Conservation (phyloP, 805 yeast genomes). For the Ogataea nitratoaversa region DNA sequence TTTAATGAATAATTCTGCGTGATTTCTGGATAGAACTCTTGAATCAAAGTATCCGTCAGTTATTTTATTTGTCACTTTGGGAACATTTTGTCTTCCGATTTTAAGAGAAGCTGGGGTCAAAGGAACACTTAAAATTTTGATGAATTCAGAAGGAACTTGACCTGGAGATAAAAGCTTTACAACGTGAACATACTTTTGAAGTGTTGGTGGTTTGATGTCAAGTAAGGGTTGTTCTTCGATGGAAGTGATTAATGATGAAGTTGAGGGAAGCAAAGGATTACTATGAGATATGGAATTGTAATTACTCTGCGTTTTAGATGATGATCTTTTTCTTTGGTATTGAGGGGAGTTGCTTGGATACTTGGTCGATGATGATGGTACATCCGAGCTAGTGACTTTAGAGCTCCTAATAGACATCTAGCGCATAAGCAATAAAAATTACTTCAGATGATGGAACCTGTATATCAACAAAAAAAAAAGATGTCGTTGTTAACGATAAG, state of each 20-base stretch:
- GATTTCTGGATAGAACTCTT: conserved; percentile 86
- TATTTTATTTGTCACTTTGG: conserved; percentile 52
- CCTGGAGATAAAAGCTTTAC: conserved; percentile 75
- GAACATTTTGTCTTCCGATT: conserved; percentile 84
- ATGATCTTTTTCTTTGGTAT: conserved; percentile 28
- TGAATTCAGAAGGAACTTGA: conserved; percentile 61
- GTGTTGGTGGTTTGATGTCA: conserved; percentile 13
- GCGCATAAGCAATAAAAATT: not conserved
- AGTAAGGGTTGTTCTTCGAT: conserved; percentile 4
- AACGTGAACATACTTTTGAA: conserved; percentile 45
- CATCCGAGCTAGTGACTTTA: conserved; percentile 5
- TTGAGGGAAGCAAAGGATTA: conserved; percentile 12
- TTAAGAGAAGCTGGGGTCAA: conserved; percentile 76
- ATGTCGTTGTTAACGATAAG: too few species aligned
- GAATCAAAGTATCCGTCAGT: conserved; percentile 94
- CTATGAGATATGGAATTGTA: conserved; percentile 25
- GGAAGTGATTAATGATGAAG: conserved; percentile 4
- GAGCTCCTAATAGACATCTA: conserved; percentile 10
- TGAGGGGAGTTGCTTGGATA: conserved; percentile 2
- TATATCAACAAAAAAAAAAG: too few species aligned
- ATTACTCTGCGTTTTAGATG: conserved; percentile 31
- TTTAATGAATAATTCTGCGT: conserved; percentile 77
- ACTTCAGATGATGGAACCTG: too few species aligned
- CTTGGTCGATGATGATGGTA: conserved; percentile 2
- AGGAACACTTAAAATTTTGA: conserved; percentile 77